These are phyloP conservation scores for Barnettozyma californica DNA, from an alignment of 805 yeast genomes.

Conservation along the genomic window DNA sequence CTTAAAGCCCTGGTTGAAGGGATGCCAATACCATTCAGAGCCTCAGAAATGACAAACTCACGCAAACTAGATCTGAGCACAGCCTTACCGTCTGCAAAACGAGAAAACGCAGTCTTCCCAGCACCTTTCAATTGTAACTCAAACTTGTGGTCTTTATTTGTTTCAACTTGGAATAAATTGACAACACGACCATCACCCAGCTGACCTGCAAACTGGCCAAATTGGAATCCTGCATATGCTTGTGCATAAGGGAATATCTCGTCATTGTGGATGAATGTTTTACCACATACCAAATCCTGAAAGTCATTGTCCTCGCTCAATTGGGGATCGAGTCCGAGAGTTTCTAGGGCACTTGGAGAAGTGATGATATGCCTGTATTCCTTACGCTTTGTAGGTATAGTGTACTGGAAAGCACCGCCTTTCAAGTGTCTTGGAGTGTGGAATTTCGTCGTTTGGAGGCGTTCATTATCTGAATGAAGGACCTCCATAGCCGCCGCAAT, in stretches of 20 bases:
- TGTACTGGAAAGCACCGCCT: conserved; percentile 69
- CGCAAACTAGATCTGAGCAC: conserved; percentile 82
- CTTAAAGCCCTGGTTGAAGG: conserved; percentile 85
- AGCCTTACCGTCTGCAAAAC: conserved; percentile 97
- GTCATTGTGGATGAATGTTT: conserved; percentile 34
- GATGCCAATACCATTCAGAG: conserved; percentile 71
- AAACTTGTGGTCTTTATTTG: conserved; percentile 32
- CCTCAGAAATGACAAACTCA: conserved; percentile 82
- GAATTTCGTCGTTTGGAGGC: conserved; percentile 26
- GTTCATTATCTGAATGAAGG: conserved; percentile 20
- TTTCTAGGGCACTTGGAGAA: conserved; percentile 54
- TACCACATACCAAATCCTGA: conserved; percentile 58
- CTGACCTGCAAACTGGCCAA: conserved; percentile 96
- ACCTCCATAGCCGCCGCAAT: conserved; percentile 26
- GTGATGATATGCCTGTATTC: conserved; percentile 49
- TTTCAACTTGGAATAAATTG: conserved; percentile 67
- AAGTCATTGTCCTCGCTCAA: conserved; percentile 41
- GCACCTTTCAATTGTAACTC: conserved; percentile 88
- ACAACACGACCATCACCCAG: conserved; percentile 93
- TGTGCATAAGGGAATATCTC: conserved; percentile 76
- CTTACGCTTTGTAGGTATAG: conserved; percentile 58
- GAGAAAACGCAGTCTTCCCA: conserved; percentile 85
- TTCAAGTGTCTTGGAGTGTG: conserved; percentile 47
- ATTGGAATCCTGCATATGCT: conserved; percentile 94
- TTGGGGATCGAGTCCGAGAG: conserved; percentile 45